A percentile compares a stretch with the other conserved stretches of the same genome.
Evolutionary conservation across 495 filamentous ascomycete species (phyloP).

Genomic region (Elaphomyces granulatus): DNA sequence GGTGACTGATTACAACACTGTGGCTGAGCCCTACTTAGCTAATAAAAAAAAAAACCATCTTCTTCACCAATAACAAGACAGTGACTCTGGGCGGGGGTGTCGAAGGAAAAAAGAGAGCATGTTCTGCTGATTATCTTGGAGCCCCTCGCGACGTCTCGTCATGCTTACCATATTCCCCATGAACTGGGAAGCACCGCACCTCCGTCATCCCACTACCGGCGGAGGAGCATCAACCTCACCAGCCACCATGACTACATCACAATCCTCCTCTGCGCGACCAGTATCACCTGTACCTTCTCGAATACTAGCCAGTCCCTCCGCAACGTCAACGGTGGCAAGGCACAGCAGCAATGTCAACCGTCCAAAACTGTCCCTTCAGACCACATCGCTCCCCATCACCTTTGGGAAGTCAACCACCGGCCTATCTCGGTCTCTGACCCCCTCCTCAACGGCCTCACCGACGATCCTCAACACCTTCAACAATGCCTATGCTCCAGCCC

Average conservation of each 20-base stretch:
- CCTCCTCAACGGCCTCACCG: constrained; percentile 51
- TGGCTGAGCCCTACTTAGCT: too few relatives aligned
- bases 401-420: constrained; percentile 41
- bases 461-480: constrained; percentile 71
- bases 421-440: constrained; percentile 39
- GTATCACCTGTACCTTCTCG: constrained; percentile 6
- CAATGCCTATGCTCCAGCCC: constrained; percentile 60
- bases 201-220: background rate
- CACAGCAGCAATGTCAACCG: constrained; percentile 36
- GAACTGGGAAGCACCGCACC: constrained; percentile 2
- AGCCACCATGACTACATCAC: constrained; percentile 7
- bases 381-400: constrained; percentile 35
- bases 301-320: constrained; percentile 10
- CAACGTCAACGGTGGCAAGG: constrained; percentile 22
- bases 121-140: background rate
- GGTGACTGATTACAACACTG: too few relatives aligned
- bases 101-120: too few relatives aligned
- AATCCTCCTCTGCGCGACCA: constrained; percentile 14
- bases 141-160: background rate
- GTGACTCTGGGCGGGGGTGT: too few relatives aligned
- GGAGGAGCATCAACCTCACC: background rate
- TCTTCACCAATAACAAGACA: too few relatives aligned
- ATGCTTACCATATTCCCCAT: constrained; percentile 2
- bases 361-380: constrained; percentile 74
- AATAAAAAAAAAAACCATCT: too few relatives aligned